These are phyloP conservation scores for Sanghuangporus sanghuang DNA, from an alignment of 1,284 basidiomycete genomes.

Conservation along the genomic window DNA sequence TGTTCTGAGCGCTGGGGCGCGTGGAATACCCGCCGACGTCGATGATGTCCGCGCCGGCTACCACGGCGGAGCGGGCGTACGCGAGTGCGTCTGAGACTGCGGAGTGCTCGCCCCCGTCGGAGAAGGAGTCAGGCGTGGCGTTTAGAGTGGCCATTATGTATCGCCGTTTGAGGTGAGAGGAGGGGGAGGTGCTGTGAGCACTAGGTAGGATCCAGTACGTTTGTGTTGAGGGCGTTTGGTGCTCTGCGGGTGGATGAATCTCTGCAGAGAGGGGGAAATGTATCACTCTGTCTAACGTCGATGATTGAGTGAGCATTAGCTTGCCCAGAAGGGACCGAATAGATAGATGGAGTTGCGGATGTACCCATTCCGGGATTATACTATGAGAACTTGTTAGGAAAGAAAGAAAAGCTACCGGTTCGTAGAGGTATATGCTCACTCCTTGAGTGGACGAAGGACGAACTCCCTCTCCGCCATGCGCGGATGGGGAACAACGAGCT, in stretches of 20 bases:
- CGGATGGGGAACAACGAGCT: constrained; percentile 83
- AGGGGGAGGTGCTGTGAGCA: constrained; percentile 18
- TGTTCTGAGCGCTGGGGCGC: constrained; percentile 68
- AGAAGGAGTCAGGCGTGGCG: constrained; percentile 95
- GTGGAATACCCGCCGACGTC: constrained; percentile 96
- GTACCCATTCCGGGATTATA: constrained; percentile 64
- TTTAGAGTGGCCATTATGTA: constrained; percentile 94
- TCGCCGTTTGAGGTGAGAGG: constrained; percentile 37
- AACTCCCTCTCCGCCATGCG: constrained; percentile 84
- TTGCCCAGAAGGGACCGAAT: constrained; percentile 44
- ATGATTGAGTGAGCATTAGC: constrained; percentile 28
- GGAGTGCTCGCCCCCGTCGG: constrained; percentile 72
- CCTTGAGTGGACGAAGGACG: constrained; percentile 82
- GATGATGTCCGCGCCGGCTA: constrained; percentile 68
- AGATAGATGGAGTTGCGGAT: constrained; percentile 50
- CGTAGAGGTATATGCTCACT: constrained; percentile 49
- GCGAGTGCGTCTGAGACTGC: constrained; percentile 42
- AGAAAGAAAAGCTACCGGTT: not conserved
- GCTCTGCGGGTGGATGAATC: constrained; percentile 13
- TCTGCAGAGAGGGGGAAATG: constrained; percentile 50
- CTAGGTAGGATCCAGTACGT: constrained; percentile 50
- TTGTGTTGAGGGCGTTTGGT: constrained; percentile 41
- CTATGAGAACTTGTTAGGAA: constrained; percentile 33
- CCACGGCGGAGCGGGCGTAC: constrained; percentile 44
- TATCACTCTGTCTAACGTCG: constrained; percentile 58